phyloP scores from a whole-genome alignment of 1,284 basidiomycete genomes.

The Ceratobasidium sp. region DNA sequence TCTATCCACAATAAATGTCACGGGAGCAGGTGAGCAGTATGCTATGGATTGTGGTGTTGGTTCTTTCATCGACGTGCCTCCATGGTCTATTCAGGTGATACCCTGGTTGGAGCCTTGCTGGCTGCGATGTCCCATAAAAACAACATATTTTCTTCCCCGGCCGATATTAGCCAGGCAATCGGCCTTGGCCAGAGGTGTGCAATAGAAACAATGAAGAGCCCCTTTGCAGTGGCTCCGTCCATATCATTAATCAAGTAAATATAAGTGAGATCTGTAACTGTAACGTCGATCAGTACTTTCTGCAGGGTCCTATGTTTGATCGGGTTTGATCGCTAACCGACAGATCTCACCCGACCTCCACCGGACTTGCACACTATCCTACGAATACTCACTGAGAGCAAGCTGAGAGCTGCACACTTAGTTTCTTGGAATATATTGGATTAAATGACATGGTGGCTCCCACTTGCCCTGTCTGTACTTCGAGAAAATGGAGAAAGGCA shows the following conservation, averaged over 20 bases:
- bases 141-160: conserved; percentile 63
- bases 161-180: conserved; percentile 62
- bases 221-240: conserved; percentile 73
- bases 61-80: not conserved
- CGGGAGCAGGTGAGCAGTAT: conserved; percentile 82
- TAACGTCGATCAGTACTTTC: not conserved
- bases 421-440: too few species aligned
- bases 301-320: conserved; percentile 7
- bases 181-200: conserved; percentile 74
- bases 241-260: conserved; percentile 58
- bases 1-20: conserved; percentile 73
- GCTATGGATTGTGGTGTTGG: not conserved
- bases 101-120: conserved; percentile 56
- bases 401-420: too few species aligned
- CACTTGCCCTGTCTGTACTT: conserved; percentile 75
- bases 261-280: not conserved
- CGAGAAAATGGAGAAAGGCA: conserved; percentile 83
- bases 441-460: conserved; percentile 20
- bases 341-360: conserved; percentile 5
- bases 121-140: conserved; percentile 63
- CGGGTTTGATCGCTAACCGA: not conserved
- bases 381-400: not conserved
- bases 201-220: conserved; percentile 71
- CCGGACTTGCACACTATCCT: not conserved
- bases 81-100: not conserved